Conservation (phyloP, 2,329 filamentous ascomycete species). For the Daldinia sp. region DNA sequence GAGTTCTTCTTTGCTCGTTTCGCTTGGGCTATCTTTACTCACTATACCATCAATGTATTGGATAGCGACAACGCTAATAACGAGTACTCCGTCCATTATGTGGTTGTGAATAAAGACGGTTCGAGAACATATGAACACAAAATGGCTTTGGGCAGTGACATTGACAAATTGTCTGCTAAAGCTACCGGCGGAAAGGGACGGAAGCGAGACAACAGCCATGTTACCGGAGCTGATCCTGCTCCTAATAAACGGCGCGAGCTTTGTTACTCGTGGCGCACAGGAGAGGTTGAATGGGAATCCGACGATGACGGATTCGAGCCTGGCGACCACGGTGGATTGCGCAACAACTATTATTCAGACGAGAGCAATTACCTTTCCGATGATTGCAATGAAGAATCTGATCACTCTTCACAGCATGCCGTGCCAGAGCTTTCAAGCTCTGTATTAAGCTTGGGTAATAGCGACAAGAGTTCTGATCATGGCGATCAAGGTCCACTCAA, state of each 20-base stretch:
- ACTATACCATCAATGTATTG: neutral
- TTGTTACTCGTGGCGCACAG: neutral
- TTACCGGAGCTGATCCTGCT: neutral
- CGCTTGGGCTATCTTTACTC: neutral
- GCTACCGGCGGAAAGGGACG: neutral
- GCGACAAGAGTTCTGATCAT: neutral
- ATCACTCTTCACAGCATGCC: neutral
- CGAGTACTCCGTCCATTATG: neutral
- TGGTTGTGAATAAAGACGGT: neutral
- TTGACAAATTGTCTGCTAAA: neutral
- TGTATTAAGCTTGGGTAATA: neutral
- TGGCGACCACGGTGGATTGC: neutral
- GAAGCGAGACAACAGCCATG: neutral
- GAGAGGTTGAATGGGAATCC: neutral
- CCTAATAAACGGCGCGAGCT: neutral
- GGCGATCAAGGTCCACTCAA: neutral
- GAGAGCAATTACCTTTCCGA: neutral
- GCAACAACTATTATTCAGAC: neutral
- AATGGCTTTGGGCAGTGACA: neutral
- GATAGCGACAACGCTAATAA: neutral
- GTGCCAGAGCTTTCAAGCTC: neutral
- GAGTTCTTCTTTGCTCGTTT: neutral
- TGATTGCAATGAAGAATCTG: neutral
- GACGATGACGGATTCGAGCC: conserved; percentile 1
- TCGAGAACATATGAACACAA: neutral